These are phyloP conservation scores for Populus hybrid DNA, from an alignment of 441 rosid genomes.

Conservation along the genomic window DNA sequence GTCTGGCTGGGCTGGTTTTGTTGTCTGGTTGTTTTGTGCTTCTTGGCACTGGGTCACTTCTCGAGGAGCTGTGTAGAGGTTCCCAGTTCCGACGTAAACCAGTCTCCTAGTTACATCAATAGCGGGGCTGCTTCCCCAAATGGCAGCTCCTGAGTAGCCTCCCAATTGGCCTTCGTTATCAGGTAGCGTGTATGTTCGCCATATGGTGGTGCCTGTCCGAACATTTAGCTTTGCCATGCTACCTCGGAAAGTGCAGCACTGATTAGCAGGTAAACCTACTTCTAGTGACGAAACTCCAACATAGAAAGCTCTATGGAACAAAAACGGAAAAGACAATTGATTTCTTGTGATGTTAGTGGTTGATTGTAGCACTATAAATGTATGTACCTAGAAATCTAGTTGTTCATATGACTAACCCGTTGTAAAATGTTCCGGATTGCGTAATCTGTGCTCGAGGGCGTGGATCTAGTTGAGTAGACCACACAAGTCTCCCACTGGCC, in stretches of 20 bases:
- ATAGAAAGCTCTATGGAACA: conserved; percentile 16
- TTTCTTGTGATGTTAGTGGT: neutral
- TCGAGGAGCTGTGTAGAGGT: conserved; percentile 37
- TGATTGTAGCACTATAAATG: too few relatives aligned
- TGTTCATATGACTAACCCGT: conserved; percentile 22
- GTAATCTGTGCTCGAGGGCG: conserved; percentile 33
- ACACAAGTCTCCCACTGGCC: conserved; percentile 29
- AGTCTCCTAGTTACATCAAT: conserved; percentile 29
- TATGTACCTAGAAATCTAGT: neutral
- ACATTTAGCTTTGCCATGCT: conserved; percentile 34
- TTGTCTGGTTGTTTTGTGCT: conserved; percentile 40
- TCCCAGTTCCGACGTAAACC: conserved; percentile 38
- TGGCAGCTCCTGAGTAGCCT: conserved; percentile 42
- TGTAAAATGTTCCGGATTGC: conserved; percentile 31
- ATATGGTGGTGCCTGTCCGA: conserved; percentile 23
- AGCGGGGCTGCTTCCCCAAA: conserved; percentile 53
- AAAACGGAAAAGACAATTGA: neutral
- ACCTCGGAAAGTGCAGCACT: conserved; percentile 37
- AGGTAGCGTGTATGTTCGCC: conserved; percentile 43
- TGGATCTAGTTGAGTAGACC: conserved; percentile 28
- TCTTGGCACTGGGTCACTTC: conserved; percentile 28
- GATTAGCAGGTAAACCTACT: conserved; percentile 21
- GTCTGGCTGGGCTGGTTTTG: conserved; percentile 28
- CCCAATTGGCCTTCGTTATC: conserved; percentile 30
- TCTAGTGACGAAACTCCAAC: conserved; percentile 35